These are phyloP conservation scores for Phialophora chinensis DNA, from an alignment of 2,329 filamentous ascomycete species.

Conservation along the genomic window DNA sequence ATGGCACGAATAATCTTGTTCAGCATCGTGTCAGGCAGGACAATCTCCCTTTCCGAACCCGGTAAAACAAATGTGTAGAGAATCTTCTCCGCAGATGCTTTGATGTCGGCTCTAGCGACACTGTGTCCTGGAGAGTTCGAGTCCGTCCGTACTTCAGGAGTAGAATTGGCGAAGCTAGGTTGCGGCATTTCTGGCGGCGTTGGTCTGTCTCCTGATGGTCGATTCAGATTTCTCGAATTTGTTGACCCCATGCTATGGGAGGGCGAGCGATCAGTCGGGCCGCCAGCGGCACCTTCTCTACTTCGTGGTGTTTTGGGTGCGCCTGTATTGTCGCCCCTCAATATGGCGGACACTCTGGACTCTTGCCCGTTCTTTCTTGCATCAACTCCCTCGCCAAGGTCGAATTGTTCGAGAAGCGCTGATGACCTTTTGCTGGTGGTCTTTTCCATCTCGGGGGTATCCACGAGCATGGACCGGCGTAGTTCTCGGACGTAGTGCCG, in stretches of 20 bases:
- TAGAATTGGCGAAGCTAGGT: slow-evolving; percentile 64
- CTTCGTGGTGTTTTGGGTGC: slow-evolving; percentile 47
- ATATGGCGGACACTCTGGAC: slow-evolving; percentile 87
- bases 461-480: slow-evolving; percentile 87
- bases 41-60: slow-evolving; percentile 95
- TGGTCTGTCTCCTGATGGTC: slow-evolving; percentile 40
- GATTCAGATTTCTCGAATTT: slow-evolving; percentile 42
- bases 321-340: slow-evolving; percentile 60
- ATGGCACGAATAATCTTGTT: slow-evolving; percentile 84
- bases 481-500: slow-evolving; percentile 96
- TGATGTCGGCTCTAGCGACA: slow-evolving; percentile 86
- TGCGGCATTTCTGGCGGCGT: slow-evolving; percentile 54
- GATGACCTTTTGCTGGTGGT: slow-evolving; percentile 83
- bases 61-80: slow-evolving; percentile 96
- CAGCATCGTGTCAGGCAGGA: slow-evolving; percentile 84
- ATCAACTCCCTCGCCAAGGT: slow-evolving; percentile 63
- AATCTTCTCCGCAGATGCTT: slow-evolving; percentile 94
- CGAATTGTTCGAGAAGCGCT: slow-evolving; percentile 72
- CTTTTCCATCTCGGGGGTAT: slow-evolving; percentile 88
- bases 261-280: slow-evolving; percentile 32
- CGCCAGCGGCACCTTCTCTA: slow-evolving; percentile 23
- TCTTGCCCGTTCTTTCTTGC: slow-evolving; percentile 74
- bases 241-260: slow-evolving; percentile 54
- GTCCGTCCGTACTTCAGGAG: slow-evolving; percentile 69
- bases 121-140: slow-evolving; percentile 83